phyloP scores from a whole-genome alignment of 176 grass and related monocot genomes.

The sorghum (Sorghum bicolor) region DNA sequence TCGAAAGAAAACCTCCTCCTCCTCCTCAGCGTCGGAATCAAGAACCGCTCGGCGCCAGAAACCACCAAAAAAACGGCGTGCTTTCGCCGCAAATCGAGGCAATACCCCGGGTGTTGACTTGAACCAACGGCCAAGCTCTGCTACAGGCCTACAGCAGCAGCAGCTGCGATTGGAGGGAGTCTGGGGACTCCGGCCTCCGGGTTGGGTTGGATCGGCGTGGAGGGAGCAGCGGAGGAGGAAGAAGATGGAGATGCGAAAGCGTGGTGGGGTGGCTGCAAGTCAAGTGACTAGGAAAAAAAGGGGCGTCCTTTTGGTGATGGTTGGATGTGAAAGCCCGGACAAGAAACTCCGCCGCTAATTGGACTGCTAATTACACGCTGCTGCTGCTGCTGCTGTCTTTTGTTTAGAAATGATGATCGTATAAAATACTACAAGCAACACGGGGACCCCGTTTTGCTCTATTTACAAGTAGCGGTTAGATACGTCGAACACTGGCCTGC shows the following conservation, averaged over 20 bases:
- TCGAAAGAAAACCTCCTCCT: not conserved
- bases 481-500: not conserved
- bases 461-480: not conserved
- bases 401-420: not conserved
- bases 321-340: slow-evolving; percentile 42
- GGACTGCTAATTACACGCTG: not conserved
- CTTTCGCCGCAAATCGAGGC: not conserved
- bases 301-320: slow-evolving; percentile 20
- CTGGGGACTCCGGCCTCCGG: not conserved
- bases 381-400: not conserved
- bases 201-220: not conserved
- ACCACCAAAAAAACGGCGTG: not conserved
- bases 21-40: not conserved
- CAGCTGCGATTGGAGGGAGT: not conserved
- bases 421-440: not conserved
- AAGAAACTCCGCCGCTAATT: slow-evolving; percentile 21
- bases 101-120: slow-evolving; percentile 16
- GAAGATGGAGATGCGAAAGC: not conserved
- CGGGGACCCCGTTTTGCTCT: not conserved
- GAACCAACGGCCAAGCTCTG: not conserved
- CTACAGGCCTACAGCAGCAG: no score
- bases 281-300: slow-evolving; percentile 29
- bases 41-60: not conserved
- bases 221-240: not conserved
- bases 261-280: slow-evolving; percentile 8